Conservation (phyloP, 257 asterid genomes). For the Solanum okadae region DNA sequence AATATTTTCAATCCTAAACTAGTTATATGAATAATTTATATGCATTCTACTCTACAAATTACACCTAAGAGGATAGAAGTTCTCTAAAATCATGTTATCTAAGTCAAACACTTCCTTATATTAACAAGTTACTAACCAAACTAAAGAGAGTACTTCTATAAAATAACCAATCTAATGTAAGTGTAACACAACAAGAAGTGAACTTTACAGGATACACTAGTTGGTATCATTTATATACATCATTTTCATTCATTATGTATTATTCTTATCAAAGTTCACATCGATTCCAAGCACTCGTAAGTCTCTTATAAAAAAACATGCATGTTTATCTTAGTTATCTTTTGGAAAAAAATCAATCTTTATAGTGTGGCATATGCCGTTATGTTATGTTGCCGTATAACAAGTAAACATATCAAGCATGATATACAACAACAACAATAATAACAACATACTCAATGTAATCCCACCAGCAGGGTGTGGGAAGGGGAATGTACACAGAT, state of each 20-base stretch:
- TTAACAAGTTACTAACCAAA: neutral
- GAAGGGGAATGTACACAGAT: neutral
- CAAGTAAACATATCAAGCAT: neutral
- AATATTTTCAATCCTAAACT: neutral
- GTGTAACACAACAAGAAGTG: neutral
- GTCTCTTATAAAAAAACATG: neutral
- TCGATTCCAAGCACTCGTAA: neutral
- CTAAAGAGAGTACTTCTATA: neutral
- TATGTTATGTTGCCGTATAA: neutral
- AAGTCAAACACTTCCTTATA: neutral
- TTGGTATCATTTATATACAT: neutral
- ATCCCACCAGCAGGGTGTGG: fast-evolving
- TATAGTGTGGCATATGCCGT: neutral
- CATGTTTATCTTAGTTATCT: neutral
- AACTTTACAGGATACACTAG: neutral
- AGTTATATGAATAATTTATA: neutral
- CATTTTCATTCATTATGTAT: neutral
- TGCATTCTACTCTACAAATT: neutral
- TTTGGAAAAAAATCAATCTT: neutral
- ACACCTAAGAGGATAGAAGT: neutral
- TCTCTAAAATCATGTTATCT: neutral
- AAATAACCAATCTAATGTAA: neutral
- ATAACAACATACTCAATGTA: neutral
- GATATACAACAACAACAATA: neutral
- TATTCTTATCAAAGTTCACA: neutral